Conservation (phyloP, 2,329 filamentous ascomycete genomes). For the Fusarium nygamai region DNA sequence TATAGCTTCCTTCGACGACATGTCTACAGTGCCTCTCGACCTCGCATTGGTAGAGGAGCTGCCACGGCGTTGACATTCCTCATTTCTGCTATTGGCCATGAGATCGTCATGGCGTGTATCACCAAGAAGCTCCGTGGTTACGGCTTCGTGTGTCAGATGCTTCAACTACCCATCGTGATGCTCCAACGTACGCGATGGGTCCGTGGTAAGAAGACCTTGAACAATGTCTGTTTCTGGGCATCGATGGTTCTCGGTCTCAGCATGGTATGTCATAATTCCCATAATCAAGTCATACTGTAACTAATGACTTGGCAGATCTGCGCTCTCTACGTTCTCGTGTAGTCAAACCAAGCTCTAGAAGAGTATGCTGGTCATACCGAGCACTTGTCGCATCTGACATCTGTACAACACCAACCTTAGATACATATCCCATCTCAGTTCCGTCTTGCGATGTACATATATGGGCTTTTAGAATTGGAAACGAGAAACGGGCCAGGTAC, state of each 20-base stretch:
- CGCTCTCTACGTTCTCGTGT: constrained; percentile 63
- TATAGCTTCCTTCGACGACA: constrained; percentile 95
- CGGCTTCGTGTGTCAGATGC: constrained; percentile 94
- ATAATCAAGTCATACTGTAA: not conserved
- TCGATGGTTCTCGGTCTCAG: constrained; percentile 90
- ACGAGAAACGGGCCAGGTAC: not conserved
- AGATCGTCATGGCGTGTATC: constrained; percentile 97
- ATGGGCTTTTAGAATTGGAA: not conserved
- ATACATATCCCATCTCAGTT: not conserved
- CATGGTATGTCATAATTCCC: constrained; percentile 65
- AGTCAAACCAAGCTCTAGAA: constrained; percentile 29
- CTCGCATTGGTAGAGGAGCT: constrained; percentile 77
- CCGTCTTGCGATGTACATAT: not conserved
- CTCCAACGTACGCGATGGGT: constrained; percentile 85
- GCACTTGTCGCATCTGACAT: not conserved
- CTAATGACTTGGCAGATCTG: constrained; percentile 56
- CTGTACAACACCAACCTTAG: not conserved
- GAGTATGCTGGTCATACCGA: constrained; percentile 14
- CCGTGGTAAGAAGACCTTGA: constrained; percentile 77
- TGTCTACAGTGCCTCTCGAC: constrained; percentile 86
- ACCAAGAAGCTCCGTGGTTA: constrained; percentile 97
- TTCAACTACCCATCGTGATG: constrained; percentile 94
- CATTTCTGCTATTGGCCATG: constrained; percentile 88
- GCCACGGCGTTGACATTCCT: constrained; percentile 93
- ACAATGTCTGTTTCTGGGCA: constrained; percentile 91